Conservation (phyloP, 2,329 filamentous ascomycete species). For the Scytalidium lignicola region DNA sequence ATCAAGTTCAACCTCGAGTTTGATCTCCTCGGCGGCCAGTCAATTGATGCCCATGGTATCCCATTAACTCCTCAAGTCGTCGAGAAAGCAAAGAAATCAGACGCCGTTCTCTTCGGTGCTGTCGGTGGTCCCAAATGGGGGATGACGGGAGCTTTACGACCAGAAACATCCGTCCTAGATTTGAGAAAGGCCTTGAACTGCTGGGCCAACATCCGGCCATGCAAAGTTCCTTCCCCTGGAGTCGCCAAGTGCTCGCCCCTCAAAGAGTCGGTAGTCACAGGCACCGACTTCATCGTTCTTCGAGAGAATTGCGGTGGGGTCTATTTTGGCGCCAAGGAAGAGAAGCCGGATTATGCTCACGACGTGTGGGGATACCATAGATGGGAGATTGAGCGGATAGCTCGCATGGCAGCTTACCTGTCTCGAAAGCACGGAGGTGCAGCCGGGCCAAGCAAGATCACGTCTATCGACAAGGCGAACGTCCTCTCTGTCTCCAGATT, state of each 20-base stretch:
- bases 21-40: constrained; percentile 40
- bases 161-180: constrained; percentile 80
- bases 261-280: constrained; percentile 74
- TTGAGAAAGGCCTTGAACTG: constrained; percentile 87
- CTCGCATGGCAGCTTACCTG: constrained; percentile 70
- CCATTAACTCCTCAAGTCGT: constrained; percentile 80
- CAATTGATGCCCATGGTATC: constrained; percentile 72
- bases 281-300: constrained; percentile 83
- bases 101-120: constrained; percentile 83
- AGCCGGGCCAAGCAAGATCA: constrained; percentile 48
- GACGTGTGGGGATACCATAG: constrained; percentile 82
- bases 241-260: constrained; percentile 79
- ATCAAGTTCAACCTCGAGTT: background rate
- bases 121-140: constrained; percentile 90
- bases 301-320: constrained; percentile 85
- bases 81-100: constrained; percentile 69
- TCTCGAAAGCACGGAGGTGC: constrained; percentile 68
- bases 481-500: constrained; percentile 19
- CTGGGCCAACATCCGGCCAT: constrained; percentile 88
- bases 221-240: constrained; percentile 82
- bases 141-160: constrained; percentile 72
- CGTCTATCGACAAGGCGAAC: constrained; percentile 22
- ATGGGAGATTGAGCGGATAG: constrained; percentile 78
- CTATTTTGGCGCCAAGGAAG: constrained; percentile 85
- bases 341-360: constrained; percentile 62